Percentiles rank a stretch among this genome's conserved stretches.
Evolutionary conservation across 164 flowering plant species (phyloP).

Genomic region (Vitis amurensis): DNA sequence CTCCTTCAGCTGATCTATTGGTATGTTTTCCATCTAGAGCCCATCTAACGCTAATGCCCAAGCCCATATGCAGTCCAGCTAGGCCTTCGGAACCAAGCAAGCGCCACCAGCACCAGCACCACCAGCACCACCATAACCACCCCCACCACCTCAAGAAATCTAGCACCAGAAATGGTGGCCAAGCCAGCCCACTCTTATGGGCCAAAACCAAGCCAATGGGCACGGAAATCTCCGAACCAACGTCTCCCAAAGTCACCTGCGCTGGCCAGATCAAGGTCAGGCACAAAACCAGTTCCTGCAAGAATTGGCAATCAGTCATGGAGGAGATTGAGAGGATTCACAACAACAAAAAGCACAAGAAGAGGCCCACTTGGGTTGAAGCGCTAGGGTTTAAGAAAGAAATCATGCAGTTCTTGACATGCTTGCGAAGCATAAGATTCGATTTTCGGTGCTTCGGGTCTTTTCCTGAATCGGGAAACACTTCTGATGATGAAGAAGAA

Average conservation of each 20-base stretch:
- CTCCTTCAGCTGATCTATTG: slow-evolving; percentile 62
- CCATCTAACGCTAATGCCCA: slow-evolving; percentile 72
- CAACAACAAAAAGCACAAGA: slow-evolving; percentile 35
- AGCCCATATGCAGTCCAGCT: slow-evolving; percentile 80
- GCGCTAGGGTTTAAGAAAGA: slow-evolving; percentile 81
- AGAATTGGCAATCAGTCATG: slow-evolving; percentile 93
- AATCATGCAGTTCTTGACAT: slow-evolving; percentile 68
- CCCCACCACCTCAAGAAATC: slow-evolving; percentile 26
- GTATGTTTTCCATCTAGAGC: slow-evolving; percentile 86
- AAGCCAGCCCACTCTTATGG: slow-evolving; percentile 61
- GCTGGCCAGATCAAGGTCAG: slow-evolving; percentile 87
- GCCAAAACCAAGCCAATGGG: slow-evolving; percentile 46
- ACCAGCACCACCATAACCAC: slow-evolving; percentile 16
- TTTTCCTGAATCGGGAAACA: slow-evolving; percentile 40
- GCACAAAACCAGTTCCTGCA: slow-evolving; percentile 52
- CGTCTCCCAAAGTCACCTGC: slow-evolving; percentile 93
- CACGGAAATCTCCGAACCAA: slow-evolving; percentile 64
- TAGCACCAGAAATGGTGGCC: slow-evolving; percentile 20
- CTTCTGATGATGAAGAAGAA: slow-evolving; percentile 56
- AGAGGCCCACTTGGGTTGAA: slow-evolving; percentile 55
- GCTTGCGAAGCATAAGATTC: slow-evolving; percentile 54
- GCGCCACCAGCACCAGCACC: slow-evolving; percentile 32
- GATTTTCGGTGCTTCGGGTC: slow-evolving; percentile 81
- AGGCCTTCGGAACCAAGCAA: slow-evolving; percentile 44
- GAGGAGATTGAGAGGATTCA: slow-evolving; percentile 89